Evolutionary conservation across 768 basidiomycete genomes (phyloP).

Genomic region (Hypholoma fasciculare): DNA sequence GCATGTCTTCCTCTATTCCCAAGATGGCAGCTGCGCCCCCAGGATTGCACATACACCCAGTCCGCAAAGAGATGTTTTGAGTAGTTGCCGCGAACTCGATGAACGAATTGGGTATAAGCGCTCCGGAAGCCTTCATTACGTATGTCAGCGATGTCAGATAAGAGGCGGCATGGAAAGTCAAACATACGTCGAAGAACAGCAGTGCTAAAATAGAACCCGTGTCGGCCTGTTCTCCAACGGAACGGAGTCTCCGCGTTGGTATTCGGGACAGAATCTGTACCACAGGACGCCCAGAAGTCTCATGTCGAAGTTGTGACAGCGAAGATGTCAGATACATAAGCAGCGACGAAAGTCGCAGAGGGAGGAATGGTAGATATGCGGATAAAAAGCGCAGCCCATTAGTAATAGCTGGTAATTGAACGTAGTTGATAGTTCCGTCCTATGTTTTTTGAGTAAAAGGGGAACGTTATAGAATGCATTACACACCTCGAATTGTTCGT

Average conservation of each 20-base stretch:
- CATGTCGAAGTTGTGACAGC: conserved; percentile 61
- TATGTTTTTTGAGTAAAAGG: conserved; percentile 25
- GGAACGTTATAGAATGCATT: conserved; percentile 2
- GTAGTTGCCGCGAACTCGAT: conserved; percentile 68
- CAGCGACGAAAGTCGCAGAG: conserved; percentile 70
- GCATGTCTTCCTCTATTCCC: conserved; percentile 67
- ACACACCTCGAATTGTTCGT: conserved; percentile 80
- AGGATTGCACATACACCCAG: conserved; percentile 89
- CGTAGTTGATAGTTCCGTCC: conserved; percentile 87
- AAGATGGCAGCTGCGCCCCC: conserved; percentile 77
- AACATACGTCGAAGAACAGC: conserved; percentile 62
- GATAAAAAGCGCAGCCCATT: conserved; percentile 77
- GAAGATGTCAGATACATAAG: conserved; percentile 59
- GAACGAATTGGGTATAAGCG: conserved; percentile 71
- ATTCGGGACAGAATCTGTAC: conserved; percentile 67
- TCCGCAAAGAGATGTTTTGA: conserved; percentile 71
- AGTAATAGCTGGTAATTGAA: conserved; percentile 75
- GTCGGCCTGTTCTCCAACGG: conserved; percentile 66
- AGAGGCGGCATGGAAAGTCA: conserved; percentile 7
- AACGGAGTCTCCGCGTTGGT: conserved; percentile 52
- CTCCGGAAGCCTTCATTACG: conserved; percentile 53
- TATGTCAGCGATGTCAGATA: background rate
- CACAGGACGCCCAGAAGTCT: conserved; percentile 56
- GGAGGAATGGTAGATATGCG: conserved; percentile 78
- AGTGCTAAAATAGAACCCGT: conserved; percentile 64